These are phyloP conservation scores for Somion occarium DNA, from an alignment of 1,284 basidiomycete species.

Conservation along the genomic window DNA sequence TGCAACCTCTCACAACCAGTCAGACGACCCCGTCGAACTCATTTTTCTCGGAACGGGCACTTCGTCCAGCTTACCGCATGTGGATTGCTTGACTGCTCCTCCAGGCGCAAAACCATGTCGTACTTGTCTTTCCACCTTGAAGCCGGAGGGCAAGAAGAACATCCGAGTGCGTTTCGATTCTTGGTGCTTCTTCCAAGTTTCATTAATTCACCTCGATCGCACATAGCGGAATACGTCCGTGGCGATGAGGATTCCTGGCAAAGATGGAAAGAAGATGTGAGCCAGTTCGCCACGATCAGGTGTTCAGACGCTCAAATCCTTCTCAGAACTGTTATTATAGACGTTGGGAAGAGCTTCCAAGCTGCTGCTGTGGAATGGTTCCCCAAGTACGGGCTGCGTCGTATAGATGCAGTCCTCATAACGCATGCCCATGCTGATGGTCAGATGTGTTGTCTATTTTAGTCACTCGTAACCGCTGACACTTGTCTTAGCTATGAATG, in stretches of 20 bases:
- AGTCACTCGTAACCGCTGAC: conserved; percentile 6
- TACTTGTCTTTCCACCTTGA: conserved; percentile 66
- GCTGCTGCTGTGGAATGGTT: conserved; percentile 77
- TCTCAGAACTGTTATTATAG: conserved; percentile 68
- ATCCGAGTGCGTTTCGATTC: conserved; percentile 36
- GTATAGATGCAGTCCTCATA: conserved; percentile 74
- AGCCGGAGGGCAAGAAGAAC: conserved; percentile 67
- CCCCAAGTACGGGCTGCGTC: conserved; percentile 66
- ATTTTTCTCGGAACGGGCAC: conserved; percentile 75
- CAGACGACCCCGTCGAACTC: conserved; percentile 40
- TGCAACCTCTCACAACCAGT: conserved; percentile 2
- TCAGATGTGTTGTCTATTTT: conserved; percentile 26
- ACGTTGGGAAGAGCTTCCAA: conserved; percentile 79
- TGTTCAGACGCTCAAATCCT: not conserved
- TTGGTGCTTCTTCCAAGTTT: not conserved
- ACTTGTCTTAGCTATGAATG: conserved; percentile 63
- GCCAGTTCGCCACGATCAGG: no score
- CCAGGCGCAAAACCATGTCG: conserved; percentile 45
- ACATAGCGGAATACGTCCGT: conserved; percentile 64
- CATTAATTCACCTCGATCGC: conserved; percentile 7
- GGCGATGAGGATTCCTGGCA: conserved; percentile 49
- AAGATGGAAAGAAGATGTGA: conserved; percentile 47
- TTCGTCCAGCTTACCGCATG: conserved; percentile 62
- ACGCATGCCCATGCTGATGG: conserved; percentile 80
- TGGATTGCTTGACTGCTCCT: conserved; percentile 61